These are phyloP conservation scores for Mucor circinelloides DNA, from an alignment of 371 early-diverging fungal genomes.

Conservation along the genomic window DNA sequence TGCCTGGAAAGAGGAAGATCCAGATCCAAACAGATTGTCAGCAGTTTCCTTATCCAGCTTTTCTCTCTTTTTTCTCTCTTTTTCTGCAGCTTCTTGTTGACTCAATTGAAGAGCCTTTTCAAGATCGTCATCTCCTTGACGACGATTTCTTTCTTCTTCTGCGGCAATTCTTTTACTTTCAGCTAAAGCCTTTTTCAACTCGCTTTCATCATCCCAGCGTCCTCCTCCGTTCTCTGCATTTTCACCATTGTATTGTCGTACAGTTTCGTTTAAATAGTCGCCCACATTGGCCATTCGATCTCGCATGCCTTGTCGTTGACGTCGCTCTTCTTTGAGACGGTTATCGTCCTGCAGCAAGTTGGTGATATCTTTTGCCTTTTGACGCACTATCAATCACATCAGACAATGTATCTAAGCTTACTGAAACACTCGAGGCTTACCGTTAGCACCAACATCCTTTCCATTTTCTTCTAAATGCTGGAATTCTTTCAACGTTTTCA, in stretches of 20 bases:
- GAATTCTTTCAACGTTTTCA: slow-evolving; percentile 94
- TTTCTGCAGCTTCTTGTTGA: slow-evolving; percentile 44
- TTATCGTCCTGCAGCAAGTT: slow-evolving; percentile 77
- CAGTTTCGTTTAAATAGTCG: slow-evolving; percentile 74
- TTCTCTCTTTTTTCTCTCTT: slow-evolving; percentile 36
- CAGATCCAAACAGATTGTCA: slow-evolving; percentile 7
- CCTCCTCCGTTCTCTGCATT: slow-evolving; percentile 4
- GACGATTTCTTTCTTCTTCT: slow-evolving; percentile 35
- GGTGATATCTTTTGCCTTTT: slow-evolving; percentile 90
- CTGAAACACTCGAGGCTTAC: too few relatives aligned
- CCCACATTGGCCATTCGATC: slow-evolving; percentile 45
- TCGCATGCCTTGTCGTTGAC: slow-evolving; percentile 37
- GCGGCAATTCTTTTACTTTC: slow-evolving; percentile 46
- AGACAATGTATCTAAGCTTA: too few relatives aligned
- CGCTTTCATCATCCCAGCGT: slow-evolving; percentile 36
- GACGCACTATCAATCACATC: too few relatives aligned
- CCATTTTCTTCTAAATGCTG: slow-evolving; percentile 92
- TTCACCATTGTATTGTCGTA: slow-evolving; percentile 22
- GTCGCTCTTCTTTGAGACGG: slow-evolving; percentile 69
- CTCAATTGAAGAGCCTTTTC: slow-evolving; percentile 47
- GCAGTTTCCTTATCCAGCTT: slow-evolving; percentile 44
- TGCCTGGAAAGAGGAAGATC: slow-evolving; percentile 5
- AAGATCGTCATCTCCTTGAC: slow-evolving; percentile 45
- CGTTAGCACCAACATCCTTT: slow-evolving; percentile 87
- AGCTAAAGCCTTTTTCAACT: slow-evolving; percentile 36